These are phyloP conservation scores for Didymella arachidicola DNA, from an alignment of 2,329 filamentous ascomycete species.

Conservation along the genomic window DNA sequence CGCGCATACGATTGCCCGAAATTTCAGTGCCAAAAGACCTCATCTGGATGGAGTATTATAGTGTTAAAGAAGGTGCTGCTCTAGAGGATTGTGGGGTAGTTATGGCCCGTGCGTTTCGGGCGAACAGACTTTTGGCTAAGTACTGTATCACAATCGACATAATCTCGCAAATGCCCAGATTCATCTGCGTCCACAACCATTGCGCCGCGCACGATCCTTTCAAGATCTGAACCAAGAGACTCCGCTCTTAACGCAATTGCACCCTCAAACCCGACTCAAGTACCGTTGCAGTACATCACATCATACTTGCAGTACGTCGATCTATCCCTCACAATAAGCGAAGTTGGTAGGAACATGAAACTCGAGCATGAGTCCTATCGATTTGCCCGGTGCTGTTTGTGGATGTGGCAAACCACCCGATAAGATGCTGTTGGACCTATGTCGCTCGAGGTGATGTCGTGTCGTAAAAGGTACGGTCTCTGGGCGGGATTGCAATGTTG, in stretches of 20 bases:
- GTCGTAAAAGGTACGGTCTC: not conserved
- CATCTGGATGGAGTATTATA: no score
- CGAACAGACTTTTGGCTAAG: no score
- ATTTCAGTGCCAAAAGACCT: no score
- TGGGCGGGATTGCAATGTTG: not conserved
- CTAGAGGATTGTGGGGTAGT: no score
- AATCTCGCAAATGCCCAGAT: conserved; percentile 56
- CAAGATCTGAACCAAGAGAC: conserved; percentile 44
- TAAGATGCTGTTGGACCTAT: not conserved
- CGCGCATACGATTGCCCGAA: no score
- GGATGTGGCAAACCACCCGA: not conserved
- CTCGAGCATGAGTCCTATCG: not conserved
- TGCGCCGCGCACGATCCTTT: conserved; percentile 49
- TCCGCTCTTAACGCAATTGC: conserved; percentile 29
- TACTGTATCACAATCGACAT: conserved; percentile 55
- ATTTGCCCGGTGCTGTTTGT: not conserved
- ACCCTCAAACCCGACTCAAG: conserved; percentile 38
- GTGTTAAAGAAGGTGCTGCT: no score
- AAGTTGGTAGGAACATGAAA: no score
- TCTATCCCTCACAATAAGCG: no score
- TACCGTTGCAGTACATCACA: conserved; percentile 49
- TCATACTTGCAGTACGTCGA: conserved; percentile 23
- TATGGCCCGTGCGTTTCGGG: no score
- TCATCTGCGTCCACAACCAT: conserved; percentile 46
- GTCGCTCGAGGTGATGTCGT: not conserved